Conservation (phyloP, 352 stramenopile genomes). For the Phytopythium aichiense region DNA sequence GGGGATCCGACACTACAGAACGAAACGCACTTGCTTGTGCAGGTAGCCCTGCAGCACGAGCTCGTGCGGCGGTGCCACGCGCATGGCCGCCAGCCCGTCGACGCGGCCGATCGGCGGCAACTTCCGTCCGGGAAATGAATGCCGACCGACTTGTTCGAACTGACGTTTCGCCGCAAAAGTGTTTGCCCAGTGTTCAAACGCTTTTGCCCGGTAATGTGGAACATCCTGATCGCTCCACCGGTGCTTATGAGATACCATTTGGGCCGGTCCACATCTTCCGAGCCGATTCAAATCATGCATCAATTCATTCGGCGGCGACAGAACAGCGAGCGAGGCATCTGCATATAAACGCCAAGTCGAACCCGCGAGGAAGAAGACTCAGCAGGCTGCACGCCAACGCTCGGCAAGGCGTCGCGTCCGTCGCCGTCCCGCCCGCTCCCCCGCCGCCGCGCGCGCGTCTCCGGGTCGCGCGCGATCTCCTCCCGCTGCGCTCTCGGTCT, state of each 20-base stretch:
- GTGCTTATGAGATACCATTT: background rate
- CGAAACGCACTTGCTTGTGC: conserved; percentile 59
- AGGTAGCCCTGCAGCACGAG: conserved; percentile 78
- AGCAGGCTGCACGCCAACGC: too few relatives aligned
- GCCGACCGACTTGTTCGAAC: background rate
- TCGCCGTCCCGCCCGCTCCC: background rate
- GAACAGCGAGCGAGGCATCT: background rate
- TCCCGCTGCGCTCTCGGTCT: background rate
- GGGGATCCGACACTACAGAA: background rate
- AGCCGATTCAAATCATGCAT: background rate
- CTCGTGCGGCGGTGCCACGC: conserved; percentile 36
- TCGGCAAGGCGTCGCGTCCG: background rate
- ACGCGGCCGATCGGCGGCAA: background rate
- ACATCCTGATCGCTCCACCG: background rate
- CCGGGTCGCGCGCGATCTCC: too few relatives aligned
- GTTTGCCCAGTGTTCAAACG: background rate
- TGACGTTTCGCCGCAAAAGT: background rate
- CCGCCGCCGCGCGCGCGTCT: background rate
- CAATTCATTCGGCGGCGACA: background rate
- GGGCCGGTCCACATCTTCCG: background rate
- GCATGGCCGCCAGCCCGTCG: conserved; percentile 28
- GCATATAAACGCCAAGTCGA: too few relatives aligned
- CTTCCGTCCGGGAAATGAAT: background rate
- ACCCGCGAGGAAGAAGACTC: background rate
- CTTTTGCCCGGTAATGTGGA: background rate